Evolutionary conservation across 2,329 filamentous ascomycete species (phyloP).

Genomic region (Furcasterigmium sp.): DNA sequence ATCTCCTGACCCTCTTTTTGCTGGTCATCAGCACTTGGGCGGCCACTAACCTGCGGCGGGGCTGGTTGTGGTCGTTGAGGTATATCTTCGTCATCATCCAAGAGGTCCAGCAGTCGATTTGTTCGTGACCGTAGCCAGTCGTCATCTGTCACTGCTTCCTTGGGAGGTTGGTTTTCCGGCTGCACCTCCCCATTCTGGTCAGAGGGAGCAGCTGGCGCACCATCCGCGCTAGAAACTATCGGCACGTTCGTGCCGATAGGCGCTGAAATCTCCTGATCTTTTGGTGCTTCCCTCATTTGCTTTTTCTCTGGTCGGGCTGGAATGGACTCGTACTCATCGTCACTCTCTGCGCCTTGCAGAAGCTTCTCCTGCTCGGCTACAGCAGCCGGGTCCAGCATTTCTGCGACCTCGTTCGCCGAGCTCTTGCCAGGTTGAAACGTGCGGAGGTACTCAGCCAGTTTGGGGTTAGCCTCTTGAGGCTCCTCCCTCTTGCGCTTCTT

Average conservation of each 20-base stretch:
- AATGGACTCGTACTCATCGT: slow-evolving; percentile 69
- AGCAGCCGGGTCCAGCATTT: slow-evolving; percentile 8
- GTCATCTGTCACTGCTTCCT: slow-evolving; percentile 58
- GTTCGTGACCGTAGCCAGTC: slow-evolving; percentile 92
- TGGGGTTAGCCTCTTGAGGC: slow-evolving; percentile 61
- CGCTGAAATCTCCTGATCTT: background rate
- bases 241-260: slow-evolving; percentile 13
- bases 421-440: slow-evolving; percentile 64
- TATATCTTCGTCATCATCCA: slow-evolving; percentile 66
- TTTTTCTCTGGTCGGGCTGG: slow-evolving; percentile 47
- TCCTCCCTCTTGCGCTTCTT: slow-evolving; percentile 67
- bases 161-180: slow-evolving; percentile 6
- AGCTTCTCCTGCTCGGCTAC: slow-evolving; percentile 22
- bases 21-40: slow-evolving; percentile 12
- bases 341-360: slow-evolving; percentile 53
- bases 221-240: slow-evolving; percentile 8
- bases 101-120: slow-evolving; percentile 76
- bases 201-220: slow-evolving; percentile 4
- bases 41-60: slow-evolving; percentile 12
- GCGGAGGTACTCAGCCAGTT: slow-evolving; percentile 79
- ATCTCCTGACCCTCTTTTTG: slow-evolving; percentile 3
- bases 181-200: slow-evolving; percentile 1
- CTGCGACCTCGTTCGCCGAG: slow-evolving; percentile 13
- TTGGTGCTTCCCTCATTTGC: slow-evolving; percentile 17
- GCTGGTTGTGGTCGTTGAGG: slow-evolving; percentile 10